Conservation (phyloP, 1,284 basidiomycete species). For the Puccinia novopanici region DNA sequence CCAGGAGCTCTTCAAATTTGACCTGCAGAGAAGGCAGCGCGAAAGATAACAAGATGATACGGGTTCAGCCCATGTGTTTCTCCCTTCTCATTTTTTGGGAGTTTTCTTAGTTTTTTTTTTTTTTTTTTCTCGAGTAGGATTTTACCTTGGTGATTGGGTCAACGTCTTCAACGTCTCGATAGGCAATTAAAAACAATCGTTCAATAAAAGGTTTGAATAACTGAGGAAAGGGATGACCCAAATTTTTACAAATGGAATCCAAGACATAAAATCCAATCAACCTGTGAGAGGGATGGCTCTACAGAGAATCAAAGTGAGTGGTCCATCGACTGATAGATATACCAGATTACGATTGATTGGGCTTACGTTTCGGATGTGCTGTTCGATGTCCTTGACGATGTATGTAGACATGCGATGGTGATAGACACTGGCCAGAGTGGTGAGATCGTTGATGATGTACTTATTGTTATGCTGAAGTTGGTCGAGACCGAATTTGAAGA, state of each 20-base stretch:
- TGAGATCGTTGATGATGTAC: conserved; percentile 51
- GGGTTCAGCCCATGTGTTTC: no score
- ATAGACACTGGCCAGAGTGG: conserved; percentile 48
- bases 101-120: no score
- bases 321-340: no score
- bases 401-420: conserved; percentile 50
- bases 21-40: no score
- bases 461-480: conserved; percentile 50
- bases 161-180: conserved; percentile 49
- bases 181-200: conserved; percentile 48
- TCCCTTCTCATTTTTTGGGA: background rate
- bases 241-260: conserved; percentile 51
- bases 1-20: conserved; percentile 49
- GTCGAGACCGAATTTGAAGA: conserved; percentile 48
- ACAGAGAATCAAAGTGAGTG: background rate
- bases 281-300: conserved; percentile 50
- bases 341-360: no score
- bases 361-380: conserved; percentile 49
- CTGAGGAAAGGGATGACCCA: conserved; percentile 50
- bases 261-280: conserved; percentile 50
- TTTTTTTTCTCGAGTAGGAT: background rate
- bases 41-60: no score
- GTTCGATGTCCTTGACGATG: conserved; percentile 50
- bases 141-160: conserved; percentile 49
- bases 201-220: conserved; percentile 50